Evolutionary conservation across 305 asterid species (phyloP).

Genomic region (Rubia tinctorum): DNA sequence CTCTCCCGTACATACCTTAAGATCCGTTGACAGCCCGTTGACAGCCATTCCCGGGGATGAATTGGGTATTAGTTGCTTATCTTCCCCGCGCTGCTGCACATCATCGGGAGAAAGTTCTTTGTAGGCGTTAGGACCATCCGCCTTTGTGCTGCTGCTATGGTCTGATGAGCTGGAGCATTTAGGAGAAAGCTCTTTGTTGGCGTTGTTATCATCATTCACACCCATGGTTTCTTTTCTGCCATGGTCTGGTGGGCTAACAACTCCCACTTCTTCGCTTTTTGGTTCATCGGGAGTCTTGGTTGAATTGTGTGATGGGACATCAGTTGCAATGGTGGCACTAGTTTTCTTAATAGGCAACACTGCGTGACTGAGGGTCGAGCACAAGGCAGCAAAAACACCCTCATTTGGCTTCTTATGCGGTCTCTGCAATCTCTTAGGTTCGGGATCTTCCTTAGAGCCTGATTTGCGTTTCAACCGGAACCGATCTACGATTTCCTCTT

Average conservation of each 20-base stretch:
- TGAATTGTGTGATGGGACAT: constrained; percentile 27
- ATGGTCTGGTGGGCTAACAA: constrained; percentile 24
- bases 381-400: constrained; percentile 69
- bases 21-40: constrained; percentile 90
- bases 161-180: no score
- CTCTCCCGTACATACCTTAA: no score
- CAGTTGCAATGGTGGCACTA: constrained; percentile 25
- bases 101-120: constrained; percentile 42
- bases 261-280: constrained; percentile 32
- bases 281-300: constrained; percentile 29
- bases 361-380: constrained; percentile 62
- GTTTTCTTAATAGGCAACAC: constrained; percentile 55
- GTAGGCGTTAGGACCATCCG: no score
- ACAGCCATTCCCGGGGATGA: constrained; percentile 84
- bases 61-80: constrained; percentile 41
- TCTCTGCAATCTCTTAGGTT: constrained; percentile 59
- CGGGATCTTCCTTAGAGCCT: constrained; percentile 54
- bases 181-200: no score
- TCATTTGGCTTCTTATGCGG: constrained; percentile 62
- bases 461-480: constrained; percentile 68
- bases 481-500: constrained; percentile 44
- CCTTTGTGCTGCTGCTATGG: no score
- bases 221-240: constrained; percentile 30
- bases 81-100: constrained; percentile 44
- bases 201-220: constrained; percentile 12